Base-by-base conservation (phyloP, 352 stramenopile species). In the Thalassiosira gravida region DNA sequence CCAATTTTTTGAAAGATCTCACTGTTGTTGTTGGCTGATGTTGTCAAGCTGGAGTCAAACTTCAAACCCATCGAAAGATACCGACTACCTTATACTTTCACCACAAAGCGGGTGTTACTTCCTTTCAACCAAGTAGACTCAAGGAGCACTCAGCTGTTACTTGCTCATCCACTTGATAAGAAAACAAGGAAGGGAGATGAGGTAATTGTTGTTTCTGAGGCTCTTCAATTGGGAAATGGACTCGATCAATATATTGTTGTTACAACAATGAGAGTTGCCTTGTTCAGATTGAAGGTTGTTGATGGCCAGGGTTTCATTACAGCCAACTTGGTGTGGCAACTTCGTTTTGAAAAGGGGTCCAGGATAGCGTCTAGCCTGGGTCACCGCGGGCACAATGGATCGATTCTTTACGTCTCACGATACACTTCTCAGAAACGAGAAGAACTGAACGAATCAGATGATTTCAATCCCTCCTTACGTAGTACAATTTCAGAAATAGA, bases 81-180 rank as follows among this genome's bases (percentile, higher is more conserved):
- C 25, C 64, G 90, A 18, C 68, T 93, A 27, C 84, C 88, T 30
- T 91, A 94, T 71, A 70, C 83, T 18, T 95, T 95, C 77, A 82
- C 85, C 35, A 52, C 82, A 9, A 85, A 84, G 44, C 72, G 77
- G 32, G 88, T 91, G 53, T 69, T 95, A 9, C 32, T 85, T 5
- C 85, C 87, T 56, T 95, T 91, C 55, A 80, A 88, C 74, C 47
- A 79, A 52, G 74, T 87, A 57, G 67, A 81, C 35, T 77, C 87
- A 18, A 77, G 79, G 66, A 90, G 86, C 76, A 63, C 87, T 56
- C 65, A 88, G 46, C 64, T 95, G n/a, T 70, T 95, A 49, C 65
- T 80, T 13, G 58, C 58, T 11, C 85, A 90, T 53, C 77, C 83
- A 37, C 27, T 87, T 35, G 59, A 83, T 22, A 85, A 90, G 22